Evolutionary conservation across 1,284 basidiomycete genomes (phyloP), one percentile per base, ranked within the genome.

Genomic region (Tilletiaria anomala): DNA sequence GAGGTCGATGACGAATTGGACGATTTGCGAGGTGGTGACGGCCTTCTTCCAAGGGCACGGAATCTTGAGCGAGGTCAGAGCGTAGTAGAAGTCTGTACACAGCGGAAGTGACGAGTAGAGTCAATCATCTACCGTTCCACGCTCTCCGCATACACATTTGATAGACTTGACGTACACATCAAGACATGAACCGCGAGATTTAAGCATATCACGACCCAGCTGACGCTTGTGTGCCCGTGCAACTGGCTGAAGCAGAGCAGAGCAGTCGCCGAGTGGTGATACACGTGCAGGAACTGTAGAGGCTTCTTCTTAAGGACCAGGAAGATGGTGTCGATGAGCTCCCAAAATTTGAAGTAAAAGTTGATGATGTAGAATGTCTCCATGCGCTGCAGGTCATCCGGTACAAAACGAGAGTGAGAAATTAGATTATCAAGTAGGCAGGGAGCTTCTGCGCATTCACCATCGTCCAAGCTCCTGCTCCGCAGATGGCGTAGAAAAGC

Each of bases 271-370:
- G 89, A 86, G 73, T 96, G 91, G 70, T 96, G 91, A 75, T 93
- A 96, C 56, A 94, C 89, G 69, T 97, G 91, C 53, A 97, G 73
- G 73, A 96, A 96, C 47, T 83, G 83, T 41, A 96, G 75, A 20
- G 86, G 85, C 71, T 94, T 94, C 76, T 94, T 94, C 78, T 94
- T 96, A 60, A 91, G 72, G n/a, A 85, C 84, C 55, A 97, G 78
- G 76, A 96, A 96, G 52, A 93, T 76, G 5, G 91, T 94, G 74
- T 96, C 91, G 49, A n/a, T n/a, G n/a, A n/a, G n/a, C n/a, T n/a
- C n/a, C n/a, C n/a, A n/a, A 14, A 16, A 35, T 14, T 35, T 35
- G 50, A 57, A 55, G 50, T 55, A n/a, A n/a, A n/a, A n/a, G n/a
- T n/a, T n/a, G n/a, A n/a, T n/a, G n/a, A n/a, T 87, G 74, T 96